Evolutionary conservation across 768 basidiomycete species (phyloP), one percentile per base, ranked within the genome.

Genomic region (Auriscalpium microsporum): DNA sequence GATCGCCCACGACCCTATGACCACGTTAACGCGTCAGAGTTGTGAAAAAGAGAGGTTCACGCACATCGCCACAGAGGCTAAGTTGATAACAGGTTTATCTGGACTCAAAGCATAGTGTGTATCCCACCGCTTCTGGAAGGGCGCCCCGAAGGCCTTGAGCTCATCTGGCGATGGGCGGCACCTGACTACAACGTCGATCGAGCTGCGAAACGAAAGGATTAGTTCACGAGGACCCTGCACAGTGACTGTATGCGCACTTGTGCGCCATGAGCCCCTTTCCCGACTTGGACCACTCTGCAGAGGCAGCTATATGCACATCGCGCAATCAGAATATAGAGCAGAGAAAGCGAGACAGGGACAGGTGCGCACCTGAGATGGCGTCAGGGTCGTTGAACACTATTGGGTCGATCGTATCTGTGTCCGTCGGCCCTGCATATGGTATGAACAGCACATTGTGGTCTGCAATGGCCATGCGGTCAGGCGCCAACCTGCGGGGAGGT

Each of bases 181-280:
- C n/a, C n/a, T n/a, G n/a, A n/a, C n/a, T n/a, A n/a, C n/a, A n/a
- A n/a, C n/a, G n/a, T n/a, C n/a, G n/a, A n/a, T n/a, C n/a, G n/a
- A n/a, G 42, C 68, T 68, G 11, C 1, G 21, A 21, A 21, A 55
- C 4, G 21, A 35, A 19, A 19, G 21, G 3, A 17, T 16, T 44
- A 16, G 7, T 33, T 17, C 11, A 10, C 10, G n/a, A 28, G 2
- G 28, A 28, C 28, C 2, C 7, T 28, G 28, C 4, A 28, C 28
- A 5, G 28, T 28, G 13, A 34, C 10, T 23, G 10, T 8, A 1
- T 16, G 53, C 73, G 2, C 33, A 84, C 85, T 80, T 85, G 58
- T 78, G 73, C 1, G 80, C 72, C 61, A 85, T 70, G 45, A 78
- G 62, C 2, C 82, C 81, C 35, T 64, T 71, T 0, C 78, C 81